A percentile compares a stretch with the other conserved stretches of the same genome.
Evolutionary conservation across 2,329 filamentous ascomycete genomes (phyloP).

Genomic region (Trichophyton equinum): DNA sequence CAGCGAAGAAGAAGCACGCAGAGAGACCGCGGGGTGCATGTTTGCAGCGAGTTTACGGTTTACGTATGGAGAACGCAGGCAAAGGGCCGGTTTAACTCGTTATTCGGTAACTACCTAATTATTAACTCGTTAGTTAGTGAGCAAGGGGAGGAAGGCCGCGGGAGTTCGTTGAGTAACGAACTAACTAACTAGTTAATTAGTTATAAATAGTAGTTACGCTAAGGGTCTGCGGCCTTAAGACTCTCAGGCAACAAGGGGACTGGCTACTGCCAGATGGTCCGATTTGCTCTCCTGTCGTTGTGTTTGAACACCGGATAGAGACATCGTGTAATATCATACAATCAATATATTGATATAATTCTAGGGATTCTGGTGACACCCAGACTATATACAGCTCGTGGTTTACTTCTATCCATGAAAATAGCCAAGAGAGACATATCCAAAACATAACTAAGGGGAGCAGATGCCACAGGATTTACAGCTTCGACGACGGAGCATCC

Average conservation of each 20-base stretch:
- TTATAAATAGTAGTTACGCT: no score
- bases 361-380: not conserved
- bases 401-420: not conserved
- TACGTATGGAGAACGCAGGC: not conserved
- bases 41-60: not conserved
- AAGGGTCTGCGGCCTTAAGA: no score
- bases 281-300: no score
- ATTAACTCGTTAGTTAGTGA: no score
- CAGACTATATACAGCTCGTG: not conserved
- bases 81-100: no score
- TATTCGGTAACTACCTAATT: no score
- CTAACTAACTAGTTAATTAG: no score
- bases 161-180: not conserved
- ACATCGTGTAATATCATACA: not conserved
- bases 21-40: conserved; percentile 1
- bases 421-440: not conserved
- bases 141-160: not conserved
- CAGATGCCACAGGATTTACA: conserved; percentile 25
- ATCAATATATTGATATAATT: not conserved
- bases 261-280: no score
- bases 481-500: conserved; percentile 42
- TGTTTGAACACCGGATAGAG: no score
- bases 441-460: not conserved
- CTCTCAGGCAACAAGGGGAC: no score
- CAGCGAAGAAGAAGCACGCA: not conserved